Evolutionary conservation across 1,284 basidiomycete genomes (phyloP).

Genomic region (Heterobasidion irregulare): DNA sequence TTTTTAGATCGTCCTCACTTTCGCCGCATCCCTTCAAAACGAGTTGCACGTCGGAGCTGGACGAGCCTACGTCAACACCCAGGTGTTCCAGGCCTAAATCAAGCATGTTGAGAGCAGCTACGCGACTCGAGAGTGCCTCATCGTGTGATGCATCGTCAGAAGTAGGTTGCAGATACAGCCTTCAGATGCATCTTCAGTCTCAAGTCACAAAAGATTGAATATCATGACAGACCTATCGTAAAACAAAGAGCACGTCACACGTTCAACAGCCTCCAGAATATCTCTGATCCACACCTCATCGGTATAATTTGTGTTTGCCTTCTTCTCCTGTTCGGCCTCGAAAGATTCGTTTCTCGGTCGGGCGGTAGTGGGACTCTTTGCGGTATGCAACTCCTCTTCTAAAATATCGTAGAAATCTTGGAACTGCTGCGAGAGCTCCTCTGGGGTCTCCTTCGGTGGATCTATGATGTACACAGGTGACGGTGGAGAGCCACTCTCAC

Average conservation of each 20-base stretch:
- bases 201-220: background rate
- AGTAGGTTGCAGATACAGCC: slow-evolving; percentile 54
- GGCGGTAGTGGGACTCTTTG: slow-evolving; percentile 17
- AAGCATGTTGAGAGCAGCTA: slow-evolving; percentile 85
- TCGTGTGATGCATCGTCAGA: slow-evolving; percentile 83
- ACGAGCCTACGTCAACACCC: slow-evolving; percentile 61
- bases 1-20: slow-evolving; percentile 36
- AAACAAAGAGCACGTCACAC: slow-evolving; percentile 58
- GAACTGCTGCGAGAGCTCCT: slow-evolving; percentile 49
- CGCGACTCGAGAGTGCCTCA: slow-evolving; percentile 78
- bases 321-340: slow-evolving; percentile 21
- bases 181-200: slow-evolving; percentile 15
- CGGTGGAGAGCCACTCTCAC: background rate
- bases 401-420: slow-evolving; percentile 70
- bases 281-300: slow-evolving; percentile 38
- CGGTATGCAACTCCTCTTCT: slow-evolving; percentile 40
- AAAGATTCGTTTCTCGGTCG: slow-evolving; percentile 14
- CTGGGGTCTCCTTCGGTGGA: slow-evolving; percentile 29
- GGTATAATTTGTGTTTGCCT: slow-evolving; percentile 18
- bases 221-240: slow-evolving; percentile 32
- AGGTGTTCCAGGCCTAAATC: slow-evolving; percentile 84
- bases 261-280: slow-evolving; percentile 67
- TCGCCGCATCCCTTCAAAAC: slow-evolving; percentile 72
- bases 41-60: slow-evolving; percentile 47
- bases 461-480: slow-evolving; percentile 10